Base-by-base conservation (phyloP, 2,329 filamentous ascomycete species). In the Capronia americana region DNA sequence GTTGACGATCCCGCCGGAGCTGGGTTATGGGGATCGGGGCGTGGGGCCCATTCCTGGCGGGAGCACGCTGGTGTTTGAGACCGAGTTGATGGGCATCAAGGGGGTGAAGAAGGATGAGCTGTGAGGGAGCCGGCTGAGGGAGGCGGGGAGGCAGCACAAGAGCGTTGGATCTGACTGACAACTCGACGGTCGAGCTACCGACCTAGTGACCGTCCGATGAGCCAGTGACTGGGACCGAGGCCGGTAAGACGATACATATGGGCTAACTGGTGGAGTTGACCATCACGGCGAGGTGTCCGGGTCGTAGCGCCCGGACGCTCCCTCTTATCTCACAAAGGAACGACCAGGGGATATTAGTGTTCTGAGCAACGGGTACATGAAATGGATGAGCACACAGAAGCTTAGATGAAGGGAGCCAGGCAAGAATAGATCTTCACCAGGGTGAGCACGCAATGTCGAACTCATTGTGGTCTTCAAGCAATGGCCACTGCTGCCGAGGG, bases 1-100 rank as follows among this genome's bases (percentile, higher is more conserved):
- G 63, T 81, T 99, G 78, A 97, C 90, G 23, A 95, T 99, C 64
- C 92, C 93, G n/a, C 92, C 94, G 23, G 87, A 89, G 75, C 82
- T 90, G 75, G 95, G 88, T 56, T 99, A 98, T 79, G 95, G 95
- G 58, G 82, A 90, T 69, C 85, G 88, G 61, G 84, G 79, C 44
- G 86, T 92, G 77, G 93, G 93, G 1, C 92, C 93, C 24, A 98
- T 98, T 75, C 93, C 93, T 20, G 88, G 86, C 4, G 89, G 88
- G 34, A 88, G 91, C 72, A 96, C 92, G 65, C 80, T 98, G 75
- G 88, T 98, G 61, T 97, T 98, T 76, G 92, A 96, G 83, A 97
- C 93, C 54, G 92, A 97, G 81, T 83, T 98, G 71, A 83, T 97
- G 74, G 89, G 86, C 63, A 97, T 98, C 75, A 83, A 88, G 17